Evolutionary conservation across 2,329 filamentous ascomycete species (phyloP).

Genomic region (Chlorencoelia australis): DNA sequence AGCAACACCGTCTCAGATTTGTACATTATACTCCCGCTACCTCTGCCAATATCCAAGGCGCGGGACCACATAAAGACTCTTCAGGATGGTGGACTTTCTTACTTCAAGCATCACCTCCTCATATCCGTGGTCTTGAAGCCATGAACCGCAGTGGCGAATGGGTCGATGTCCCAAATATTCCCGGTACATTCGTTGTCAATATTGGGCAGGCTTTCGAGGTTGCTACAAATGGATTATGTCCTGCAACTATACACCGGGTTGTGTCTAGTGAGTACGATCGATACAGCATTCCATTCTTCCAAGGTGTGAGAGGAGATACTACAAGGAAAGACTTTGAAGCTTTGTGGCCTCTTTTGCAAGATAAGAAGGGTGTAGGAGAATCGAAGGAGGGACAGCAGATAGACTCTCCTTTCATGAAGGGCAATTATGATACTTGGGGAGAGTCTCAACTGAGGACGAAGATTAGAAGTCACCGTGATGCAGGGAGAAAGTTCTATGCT

Average conservation of each 20-base stretch:
- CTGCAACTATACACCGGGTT: slow-evolving; percentile 4
- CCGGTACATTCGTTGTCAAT: slow-evolving; percentile 5
- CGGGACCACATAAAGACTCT: slow-evolving; percentile 5
- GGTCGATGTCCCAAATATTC: slow-evolving; percentile 6
- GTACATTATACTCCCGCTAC: slow-evolving; percentile 2
- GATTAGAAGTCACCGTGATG: slow-evolving; percentile 2
- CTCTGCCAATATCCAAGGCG: slow-evolving; percentile 3
- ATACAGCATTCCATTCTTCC: slow-evolving; percentile 5
- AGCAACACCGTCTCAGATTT: slow-evolving; percentile 4
- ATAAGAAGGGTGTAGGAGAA: background rate
- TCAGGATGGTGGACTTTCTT: slow-evolving; percentile 7
- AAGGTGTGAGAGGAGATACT: slow-evolving; percentile 4
- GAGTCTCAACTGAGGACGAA: slow-evolving; percentile 7
- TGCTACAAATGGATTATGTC: slow-evolving; percentile 5
- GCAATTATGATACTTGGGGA: slow-evolving; percentile 5
- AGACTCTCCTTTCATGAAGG: slow-evolving; percentile 1
- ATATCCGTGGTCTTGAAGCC: slow-evolving; percentile 5
- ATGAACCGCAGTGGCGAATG: slow-evolving; percentile 4
- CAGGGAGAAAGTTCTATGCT: slow-evolving; percentile 1
- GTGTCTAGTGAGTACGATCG: slow-evolving; percentile 3
- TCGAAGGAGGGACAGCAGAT: background rate
- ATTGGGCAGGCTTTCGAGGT: slow-evolving; percentile 6
- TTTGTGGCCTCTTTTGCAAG: slow-evolving; percentile 3
- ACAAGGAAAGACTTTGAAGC: slow-evolving; percentile 5
- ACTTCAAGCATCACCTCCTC: slow-evolving; percentile 4